Evolutionary conservation across 495 filamentous ascomycete species (phyloP), one percentile per base, ranked within the genome.

Genomic region (Hypoxylon rickii): DNA sequence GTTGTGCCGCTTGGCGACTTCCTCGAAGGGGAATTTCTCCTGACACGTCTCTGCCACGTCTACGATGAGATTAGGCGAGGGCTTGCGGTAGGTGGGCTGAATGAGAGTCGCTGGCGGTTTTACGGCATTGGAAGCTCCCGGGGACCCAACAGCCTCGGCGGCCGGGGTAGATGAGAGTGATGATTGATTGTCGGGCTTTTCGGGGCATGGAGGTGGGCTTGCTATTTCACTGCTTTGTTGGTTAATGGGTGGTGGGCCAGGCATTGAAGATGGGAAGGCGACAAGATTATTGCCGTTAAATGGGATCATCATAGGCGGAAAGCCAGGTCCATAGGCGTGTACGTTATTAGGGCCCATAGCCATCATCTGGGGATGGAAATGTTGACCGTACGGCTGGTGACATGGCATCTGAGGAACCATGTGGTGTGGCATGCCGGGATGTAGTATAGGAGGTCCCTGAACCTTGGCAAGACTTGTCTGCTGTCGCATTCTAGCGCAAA

Each of bases 41-140:
- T 77, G 74, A 31, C 73, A 71, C 7, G 77, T 79, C 54, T 79
- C 72, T 13, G 76, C 76, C 12, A 80, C 71, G 53, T 80, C 77
- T 17, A 77, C 69, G n/a, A 77, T 65, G 1, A 76, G 66, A 48
- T 71, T 70, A 8, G 64, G 67, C 6, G 64, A 62, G 7, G 63
- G 62, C 52, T 67, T 72, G 40, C 66, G 66, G 40, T 69, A 69
- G 7, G 61, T 69, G 10, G 57, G 60, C n/a, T 64, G 59, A 20
- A 66, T 66, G 13, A 66, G 56, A 45, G 54, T 61, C 15, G 56
- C 43, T 13, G 63, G 63, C 7, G 59, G 63, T 21, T 59, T 66
- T 21, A 44, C 41, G 33, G 65, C 43, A 17, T 39, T 60, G 7
- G 51, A 40, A 8, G 33, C 3, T 19, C 41, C 19, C 33, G 43